Evolutionary conservation across 768 basidiomycete genomes (phyloP).

Genomic region (Tricholoma hemisulphureum): DNA sequence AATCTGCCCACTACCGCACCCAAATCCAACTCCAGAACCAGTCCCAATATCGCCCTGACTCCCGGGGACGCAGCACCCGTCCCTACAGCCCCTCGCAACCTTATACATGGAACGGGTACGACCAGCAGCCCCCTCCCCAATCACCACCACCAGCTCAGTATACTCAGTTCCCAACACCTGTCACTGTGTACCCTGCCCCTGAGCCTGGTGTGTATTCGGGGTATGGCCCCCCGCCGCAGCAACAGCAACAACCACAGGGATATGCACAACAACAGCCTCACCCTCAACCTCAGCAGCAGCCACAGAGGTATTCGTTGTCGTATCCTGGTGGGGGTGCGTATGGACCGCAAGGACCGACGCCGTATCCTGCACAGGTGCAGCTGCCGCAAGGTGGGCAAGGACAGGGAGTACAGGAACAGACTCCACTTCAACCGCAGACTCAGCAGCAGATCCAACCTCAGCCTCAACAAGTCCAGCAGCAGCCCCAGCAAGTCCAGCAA

Average conservation of each 20-base stretch:
- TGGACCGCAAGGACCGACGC: constrained; percentile 39
- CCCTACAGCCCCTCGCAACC: constrained; percentile 13
- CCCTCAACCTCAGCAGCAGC: constrained; percentile 27
- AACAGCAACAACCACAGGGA: background rate
- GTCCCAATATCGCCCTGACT: constrained; percentile 21
- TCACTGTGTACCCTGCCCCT: constrained; percentile 9
- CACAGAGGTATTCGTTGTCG: constrained; percentile 19
- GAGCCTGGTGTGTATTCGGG: constrained; percentile 2
- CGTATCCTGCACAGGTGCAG: constrained; percentile 35
- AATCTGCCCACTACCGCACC: constrained; percentile 27
- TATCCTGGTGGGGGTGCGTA: constrained; percentile 31
- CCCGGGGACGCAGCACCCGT: constrained; percentile 15
- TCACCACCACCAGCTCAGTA: constrained; percentile 38
- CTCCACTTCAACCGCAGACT: constrained; percentile 24
- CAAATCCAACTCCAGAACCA: background rate
- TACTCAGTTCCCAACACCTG: constrained; percentile 32
- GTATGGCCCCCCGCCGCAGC: background rate
- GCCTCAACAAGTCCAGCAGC: constrained; percentile 11
- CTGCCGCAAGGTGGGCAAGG: constrained; percentile 13
- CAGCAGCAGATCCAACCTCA: constrained; percentile 13
- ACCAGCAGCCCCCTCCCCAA: constrained; percentile 18
- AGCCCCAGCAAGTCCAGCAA: background rate
- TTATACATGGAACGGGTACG: constrained; percentile 48
- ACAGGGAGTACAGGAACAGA: constrained; percentile 7
- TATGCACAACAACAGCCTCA: constrained; percentile 14